phyloP scores from a whole-genome alignment of 805 yeast genomes.

The Jamesozyma rosinii region DNA sequence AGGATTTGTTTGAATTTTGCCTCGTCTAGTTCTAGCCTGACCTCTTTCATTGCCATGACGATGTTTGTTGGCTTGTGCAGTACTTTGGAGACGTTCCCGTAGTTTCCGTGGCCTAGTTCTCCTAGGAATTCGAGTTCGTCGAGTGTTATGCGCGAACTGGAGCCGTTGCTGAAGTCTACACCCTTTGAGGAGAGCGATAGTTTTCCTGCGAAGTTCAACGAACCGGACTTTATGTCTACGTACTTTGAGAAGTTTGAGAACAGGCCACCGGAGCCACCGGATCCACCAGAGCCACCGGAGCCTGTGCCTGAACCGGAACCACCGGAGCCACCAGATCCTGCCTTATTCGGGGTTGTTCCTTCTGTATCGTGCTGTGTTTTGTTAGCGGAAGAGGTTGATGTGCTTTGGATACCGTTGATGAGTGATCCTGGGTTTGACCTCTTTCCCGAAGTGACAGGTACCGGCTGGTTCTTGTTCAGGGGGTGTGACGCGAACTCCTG shows the following conservation, averaged over 20 bases:
- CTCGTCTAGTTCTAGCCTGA: conserved; percentile 84
- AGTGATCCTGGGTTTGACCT: conserved; percentile 26
- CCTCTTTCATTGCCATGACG: conserved; percentile 96
- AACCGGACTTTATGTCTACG: conserved; percentile 85
- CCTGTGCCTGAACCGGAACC: conserved; percentile 13
- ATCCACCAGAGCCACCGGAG: conserved; percentile 10
- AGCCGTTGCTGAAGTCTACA: conserved; percentile 80
- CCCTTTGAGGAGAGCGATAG: conserved; percentile 89
- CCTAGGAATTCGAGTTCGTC: conserved; percentile 77
- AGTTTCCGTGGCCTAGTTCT: conserved; percentile 91
- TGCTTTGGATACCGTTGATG: conserved; percentile 24
- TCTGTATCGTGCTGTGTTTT: conserved; percentile 23
- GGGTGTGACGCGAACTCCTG: conserved; percentile 27
- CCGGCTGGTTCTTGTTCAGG: conserved; percentile 10
- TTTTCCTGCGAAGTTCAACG: conserved; percentile 85
- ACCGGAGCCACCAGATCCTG: conserved; percentile 6
- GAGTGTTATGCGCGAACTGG: conserved; percentile 74
- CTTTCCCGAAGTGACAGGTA: conserved; percentile 13
- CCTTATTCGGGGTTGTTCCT: conserved; percentile 20
- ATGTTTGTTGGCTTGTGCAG: conserved; percentile 87
- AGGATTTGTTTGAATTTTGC: conserved; percentile 87
- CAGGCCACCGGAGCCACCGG: conserved; percentile 43
- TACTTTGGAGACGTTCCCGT: conserved; percentile 91
- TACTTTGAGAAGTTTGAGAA: conserved; percentile 82
- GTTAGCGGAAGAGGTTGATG: conserved; percentile 27